These are phyloP conservation scores for Aspergillus funiculosus DNA, from an alignment of 495 filamentous ascomycete genomes.

Conservation along the genomic window DNA sequence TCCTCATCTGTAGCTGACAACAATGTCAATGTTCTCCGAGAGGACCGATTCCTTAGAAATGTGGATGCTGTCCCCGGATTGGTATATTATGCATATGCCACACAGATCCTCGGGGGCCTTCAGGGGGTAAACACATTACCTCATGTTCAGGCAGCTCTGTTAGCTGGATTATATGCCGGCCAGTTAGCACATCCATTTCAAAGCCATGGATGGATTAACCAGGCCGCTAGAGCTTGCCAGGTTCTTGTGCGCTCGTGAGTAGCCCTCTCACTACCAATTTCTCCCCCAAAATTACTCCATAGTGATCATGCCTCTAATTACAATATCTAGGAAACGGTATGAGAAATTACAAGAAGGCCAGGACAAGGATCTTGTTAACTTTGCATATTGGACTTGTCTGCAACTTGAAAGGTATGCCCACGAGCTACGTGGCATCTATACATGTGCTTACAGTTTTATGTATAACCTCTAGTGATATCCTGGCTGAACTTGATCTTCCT, in stretches of 20 bases:
- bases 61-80: conserved; percentile 85
- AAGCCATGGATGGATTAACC: conserved; percentile 81
- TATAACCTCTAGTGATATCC: conserved; percentile 62
- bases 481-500: conserved; percentile 81
- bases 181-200: conserved; percentile 84
- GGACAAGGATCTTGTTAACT: conserved; percentile 52
- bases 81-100: conserved; percentile 80
- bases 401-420: conserved; percentile 89
- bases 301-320: neutral
- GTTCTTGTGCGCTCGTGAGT: conserved; percentile 73
- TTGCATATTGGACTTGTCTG: conserved; percentile 90
- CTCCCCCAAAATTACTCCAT: neutral
- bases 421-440: too few species aligned
- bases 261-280: neutral
- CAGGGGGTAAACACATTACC: conserved; percentile 69
- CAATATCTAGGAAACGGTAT: conserved; percentile 30
- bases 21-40: conserved; percentile 4
- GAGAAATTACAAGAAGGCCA: conserved; percentile 24
- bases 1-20: conserved; percentile 19
- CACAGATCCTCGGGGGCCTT: conserved; percentile 77
- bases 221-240: conserved; percentile 69
- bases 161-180: conserved; percentile 83
- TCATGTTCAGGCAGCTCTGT: conserved; percentile 77
- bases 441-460: neutral
- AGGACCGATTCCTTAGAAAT: conserved; percentile 47